A percentile compares a stretch with the other conserved stretches of the same genome.
phyloP scores from a whole-genome alignment of 2,329 filamentous ascomycete species.

The Dactylellina haptotyla region DNA sequence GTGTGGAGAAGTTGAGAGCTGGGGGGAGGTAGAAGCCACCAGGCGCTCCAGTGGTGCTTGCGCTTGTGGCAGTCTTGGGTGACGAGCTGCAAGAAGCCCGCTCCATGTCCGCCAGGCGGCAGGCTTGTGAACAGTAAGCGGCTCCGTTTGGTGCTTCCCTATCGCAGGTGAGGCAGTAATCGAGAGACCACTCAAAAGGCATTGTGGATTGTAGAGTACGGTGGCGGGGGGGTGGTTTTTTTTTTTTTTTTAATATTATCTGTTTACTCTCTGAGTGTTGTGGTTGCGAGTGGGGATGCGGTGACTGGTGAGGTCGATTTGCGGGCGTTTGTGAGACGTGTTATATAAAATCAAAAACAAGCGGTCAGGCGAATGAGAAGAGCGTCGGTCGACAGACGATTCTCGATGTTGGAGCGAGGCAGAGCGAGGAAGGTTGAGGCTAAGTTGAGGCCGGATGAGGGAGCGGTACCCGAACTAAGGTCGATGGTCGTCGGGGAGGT shows the following conservation, averaged over 20 bases:
- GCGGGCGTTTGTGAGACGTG: too few species aligned
- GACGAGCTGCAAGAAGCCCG: slow-evolving; percentile 68
- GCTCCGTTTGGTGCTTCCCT: slow-evolving; percentile 53
- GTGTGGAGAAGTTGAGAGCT: slow-evolving; percentile 74
- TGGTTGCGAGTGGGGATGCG: too few species aligned
- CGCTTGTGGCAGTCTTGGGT: slow-evolving; percentile 68
- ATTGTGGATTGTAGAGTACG: slow-evolving; percentile 35
- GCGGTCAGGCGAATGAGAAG: not conserved
- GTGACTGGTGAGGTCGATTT: too few species aligned
- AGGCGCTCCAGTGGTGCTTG: slow-evolving; percentile 60
- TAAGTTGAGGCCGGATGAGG: slow-evolving; percentile 30
- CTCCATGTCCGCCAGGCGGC: slow-evolving; percentile 87
- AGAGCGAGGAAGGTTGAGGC: slow-evolving; percentile 45
- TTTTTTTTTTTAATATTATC: too few species aligned
- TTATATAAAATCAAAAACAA: too few species aligned
- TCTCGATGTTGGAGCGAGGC: slow-evolving; percentile 18
- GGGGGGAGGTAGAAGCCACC: slow-evolving; percentile 74
- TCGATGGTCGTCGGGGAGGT: slow-evolving; percentile 22
- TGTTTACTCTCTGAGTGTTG: not conserved
- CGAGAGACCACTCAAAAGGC: slow-evolving; percentile 74
- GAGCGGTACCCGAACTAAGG: slow-evolving; percentile 26
- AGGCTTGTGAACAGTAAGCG: slow-evolving; percentile 68
- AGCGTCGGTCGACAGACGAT: slow-evolving; percentile 21
- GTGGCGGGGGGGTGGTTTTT: too few species aligned
- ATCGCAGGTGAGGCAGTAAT: slow-evolving; percentile 95